Evolutionary conservation across 75 land plant species (phyloP).

Genomic region (Sequoiadendron giganteum): DNA sequence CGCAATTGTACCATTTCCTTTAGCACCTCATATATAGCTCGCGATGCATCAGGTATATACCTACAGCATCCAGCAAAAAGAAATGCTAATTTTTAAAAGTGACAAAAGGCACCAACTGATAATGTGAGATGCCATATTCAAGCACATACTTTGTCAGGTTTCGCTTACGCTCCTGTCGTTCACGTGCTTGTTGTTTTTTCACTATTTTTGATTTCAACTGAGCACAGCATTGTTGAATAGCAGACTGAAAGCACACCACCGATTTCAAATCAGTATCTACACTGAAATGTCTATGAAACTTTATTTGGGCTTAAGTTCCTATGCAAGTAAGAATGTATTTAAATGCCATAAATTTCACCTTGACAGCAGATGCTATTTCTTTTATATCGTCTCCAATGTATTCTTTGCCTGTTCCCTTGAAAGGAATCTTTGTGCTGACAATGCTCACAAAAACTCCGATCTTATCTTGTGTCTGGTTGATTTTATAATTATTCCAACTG

Average conservation of each 20-base stretch:
- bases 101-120: neutral
- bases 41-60: slow-evolving; percentile 85
- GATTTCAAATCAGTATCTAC: neutral
- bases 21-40: slow-evolving; percentile 71
- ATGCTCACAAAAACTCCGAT: slow-evolving; percentile 99
- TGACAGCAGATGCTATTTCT: slow-evolving; percentile 94
- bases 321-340: neutral
- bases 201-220: slow-evolving; percentile 89
- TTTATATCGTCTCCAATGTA: slow-evolving; percentile 98
- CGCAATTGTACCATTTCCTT: slow-evolving; percentile 40
- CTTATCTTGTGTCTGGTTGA: slow-evolving; percentile 95
- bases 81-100: neutral
- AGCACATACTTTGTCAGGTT: slow-evolving; percentile 62
- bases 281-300: neutral
- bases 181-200: slow-evolving; percentile 88
- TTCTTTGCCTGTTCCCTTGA: slow-evolving; percentile 99
- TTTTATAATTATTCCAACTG: slow-evolving; percentile 97
- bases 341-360: slow-evolving; percentile 40
- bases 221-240: slow-evolving; percentile 87
- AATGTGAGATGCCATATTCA: neutral
- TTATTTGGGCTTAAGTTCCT: neutral
- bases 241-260: slow-evolving; percentile 39
- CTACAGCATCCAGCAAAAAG: slow-evolving; percentile 28
- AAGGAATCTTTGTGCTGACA: slow-evolving; percentile 98
- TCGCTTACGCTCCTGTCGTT: slow-evolving; percentile 85